Base-by-base conservation (phyloP, 78 protist species). In the Neovahlkampfia damariscottae region DNA sequence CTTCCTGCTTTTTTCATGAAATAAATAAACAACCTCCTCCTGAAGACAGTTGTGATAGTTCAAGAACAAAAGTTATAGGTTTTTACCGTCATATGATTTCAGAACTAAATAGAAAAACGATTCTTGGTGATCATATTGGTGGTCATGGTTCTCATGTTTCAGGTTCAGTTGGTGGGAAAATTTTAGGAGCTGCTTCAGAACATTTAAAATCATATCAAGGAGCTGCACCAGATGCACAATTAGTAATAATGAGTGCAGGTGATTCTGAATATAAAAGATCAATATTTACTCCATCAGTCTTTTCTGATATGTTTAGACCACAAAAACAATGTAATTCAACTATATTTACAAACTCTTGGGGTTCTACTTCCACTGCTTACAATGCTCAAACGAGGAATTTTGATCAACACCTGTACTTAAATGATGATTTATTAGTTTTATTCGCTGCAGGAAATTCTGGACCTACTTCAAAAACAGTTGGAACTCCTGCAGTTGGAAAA, bases 71-170 rank as follows among this genome's bases (percentile, higher is more conserved):
- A 82, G 35, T 7, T 79, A 5, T 76, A 82, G 72, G 27, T 82
- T 35, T 3, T 82, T 2, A 19, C 71, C 41, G 74, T 76, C 72
- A 8, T 6, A 72, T 32, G 10, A 3, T 41, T 19, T 31, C 8
- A 1, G 9, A 3, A 2, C 68, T 2, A 7, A 38, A 41, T 35
- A 27, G 73, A 19, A 8, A 38, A 3, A n/a, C 41, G 35, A 74
- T 76, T 29, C 35, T 4, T n/a, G 4, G 19, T 8, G 79, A 72
- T 29, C 77, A n/a, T 10, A 1, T 1, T 27, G 72, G 62, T 8
- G 83, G 83, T 8, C 84, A 81, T 39, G 85, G 85, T n/a, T 68
- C 80, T 3, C 85, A 82, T 19, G 85, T 82, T 6, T 5, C 79
- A 29, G 80, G 79, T 3, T 34, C 80, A 9, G 19, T 8, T 0